Evolutionary conservation across 1,284 basidiomycete species (phyloP), one percentile per base, ranked within the genome.

Genomic region (Cutaneotrichosporon cutaneum): DNA sequence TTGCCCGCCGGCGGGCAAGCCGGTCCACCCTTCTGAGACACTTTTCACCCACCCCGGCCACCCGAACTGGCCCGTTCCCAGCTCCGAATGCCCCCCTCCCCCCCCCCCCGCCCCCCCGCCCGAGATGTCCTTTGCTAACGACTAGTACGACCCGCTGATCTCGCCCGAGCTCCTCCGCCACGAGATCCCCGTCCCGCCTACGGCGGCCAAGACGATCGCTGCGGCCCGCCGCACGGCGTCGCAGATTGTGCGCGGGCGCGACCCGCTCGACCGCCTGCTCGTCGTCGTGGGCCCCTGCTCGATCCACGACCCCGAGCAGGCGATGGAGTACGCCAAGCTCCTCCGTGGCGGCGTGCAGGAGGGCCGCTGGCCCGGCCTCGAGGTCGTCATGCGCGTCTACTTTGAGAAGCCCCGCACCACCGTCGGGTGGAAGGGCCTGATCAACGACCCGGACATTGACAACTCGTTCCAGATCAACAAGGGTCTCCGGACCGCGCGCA

Each of bases 381-480:
- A 92, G 74, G 89, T 99, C 75, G 81, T 98, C 77, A 98, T 98
- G 95, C 86, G 95, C 45, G 88, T 92, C 66, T 98, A 98, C 86
- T 97, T 98, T 63, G 79, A 80, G 71, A 82, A 82, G 72, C 82
- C 82, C 14, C 70, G 84, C 58, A 85, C 84, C 39, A 85, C 84
- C 0, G 89, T 98, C 58, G 94, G 94, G 21, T 98, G 95, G 95
- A 98, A 98, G 80, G 95, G 95, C 56, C 86, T 99, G 67, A 98
- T 99, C 82, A 99, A 98, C 63, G 77, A 79, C 64, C 75, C 77
- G 26, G 75, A 78, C 61, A 77, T 80, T 58, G 75, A 77, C 68
- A 68, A 70, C 61, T 77, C 76, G 53, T 80, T 76, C 77, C 70
- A 94, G 72, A 98, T 98, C 81, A 99, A 99, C 86, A 93, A 90